Base-by-base conservation (phyloP, 345 rosid species). In the Eucalyptus dawsonii region DNA sequence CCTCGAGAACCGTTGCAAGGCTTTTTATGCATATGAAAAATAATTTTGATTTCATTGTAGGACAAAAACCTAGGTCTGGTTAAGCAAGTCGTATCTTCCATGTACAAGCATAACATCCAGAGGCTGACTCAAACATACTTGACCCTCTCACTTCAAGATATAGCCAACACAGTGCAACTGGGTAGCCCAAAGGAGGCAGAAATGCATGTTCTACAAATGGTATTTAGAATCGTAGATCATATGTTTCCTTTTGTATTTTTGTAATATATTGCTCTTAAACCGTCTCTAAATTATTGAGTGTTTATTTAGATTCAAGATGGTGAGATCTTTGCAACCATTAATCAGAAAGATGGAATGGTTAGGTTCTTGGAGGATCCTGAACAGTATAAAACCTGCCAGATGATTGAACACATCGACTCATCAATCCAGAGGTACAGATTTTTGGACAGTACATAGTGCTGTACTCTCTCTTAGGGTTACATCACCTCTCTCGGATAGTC, bases 281-380 rank as follows among this genome's bases (percentile, higher is more conserved):
- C 2, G 15, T 88, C 37, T 65, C 42, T 50, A 67, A 56, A 69
- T n/a, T 31, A 24, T 14, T 29, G 31, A 47, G 44, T 53, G 62
- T 22, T 88, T 31, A 62, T 90, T 91, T 91, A 96, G 99, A 98
- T 98, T 89, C 97, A 96, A 94, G 97, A 98, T 93, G 99, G 99
- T 92, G 97, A 97, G 94, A 98, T 98, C 92, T 95, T 94, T 93
- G 99, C 99, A 44, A 93, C 96, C 87, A 98, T 98, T 92, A 96
- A 98, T 95, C 99, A 97, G 94, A 97, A 96, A 93, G 99, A 98
- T 90, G 99, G 99, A 56, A 98, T 98, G 99, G 99, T 98, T 89
- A 95, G 99, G 93, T 98, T 98, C 93, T 91, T 96, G 54, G 99
- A 97, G 93, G 99, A 98, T 94, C 98, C 98, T 87, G 99, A 98